Evolutionary conservation across 2,329 filamentous ascomycete species (phyloP).

Genomic region (Magnaporthiopsis rhizophila): DNA sequence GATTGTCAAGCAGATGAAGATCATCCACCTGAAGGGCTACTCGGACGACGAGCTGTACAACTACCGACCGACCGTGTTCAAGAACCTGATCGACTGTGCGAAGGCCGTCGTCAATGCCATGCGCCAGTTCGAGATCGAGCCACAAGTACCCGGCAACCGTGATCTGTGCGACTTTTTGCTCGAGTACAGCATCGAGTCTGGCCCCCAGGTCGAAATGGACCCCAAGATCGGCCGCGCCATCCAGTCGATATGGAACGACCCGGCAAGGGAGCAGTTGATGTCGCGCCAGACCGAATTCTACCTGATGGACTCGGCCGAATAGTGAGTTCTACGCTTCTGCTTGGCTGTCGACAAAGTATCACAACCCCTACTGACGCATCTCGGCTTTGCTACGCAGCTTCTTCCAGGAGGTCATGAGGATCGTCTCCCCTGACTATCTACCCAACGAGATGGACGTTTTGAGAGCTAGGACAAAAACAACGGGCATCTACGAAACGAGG

Average conservation of each 20-base stretch:
- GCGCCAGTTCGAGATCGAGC: conserved; percentile 82
- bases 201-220: conserved; percentile 80
- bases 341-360: too few species aligned
- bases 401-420: conserved; percentile 85
- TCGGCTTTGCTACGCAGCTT: conserved; percentile 52
- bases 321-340: conserved; percentile 51
- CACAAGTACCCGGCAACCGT: conserved; percentile 61
- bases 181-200: conserved; percentile 83
- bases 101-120: conserved; percentile 89
- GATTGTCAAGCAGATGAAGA: conserved; percentile 99
- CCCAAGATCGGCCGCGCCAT: conserved; percentile 74
- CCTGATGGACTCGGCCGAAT: conserved; percentile 97
- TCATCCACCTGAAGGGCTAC: conserved; percentile 98
- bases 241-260: conserved; percentile 82
- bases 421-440: conserved; percentile 77
- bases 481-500: conserved; percentile 96
- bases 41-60: conserved; percentile 87
- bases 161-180: conserved; percentile 72
- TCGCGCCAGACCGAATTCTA: conserved; percentile 98
- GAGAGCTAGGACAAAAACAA: conserved; percentile 93
- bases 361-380: too few species aligned
- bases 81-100: conserved; percentile 94
- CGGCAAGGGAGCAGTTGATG: conserved; percentile 72
- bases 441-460: conserved; percentile 93
- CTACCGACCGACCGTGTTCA: conserved; percentile 95